Conservation (phyloP, 2,329 filamentous ascomycete species). For the Mycosphaerelloides madeirae region DNA sequence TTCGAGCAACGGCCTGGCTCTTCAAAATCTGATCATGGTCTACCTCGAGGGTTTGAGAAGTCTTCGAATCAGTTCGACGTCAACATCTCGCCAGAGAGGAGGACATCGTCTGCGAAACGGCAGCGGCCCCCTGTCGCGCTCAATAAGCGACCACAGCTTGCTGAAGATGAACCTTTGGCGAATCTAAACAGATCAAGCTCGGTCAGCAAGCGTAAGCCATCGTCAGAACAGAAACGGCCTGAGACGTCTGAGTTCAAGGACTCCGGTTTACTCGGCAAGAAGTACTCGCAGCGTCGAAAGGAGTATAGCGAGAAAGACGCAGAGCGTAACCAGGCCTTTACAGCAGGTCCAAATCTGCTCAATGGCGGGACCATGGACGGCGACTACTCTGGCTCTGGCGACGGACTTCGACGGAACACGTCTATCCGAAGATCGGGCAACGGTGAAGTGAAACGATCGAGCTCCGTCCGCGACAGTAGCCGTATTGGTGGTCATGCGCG, state of each 20-base stretch:
- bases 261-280: constrained; percentile 46
- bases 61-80: constrained; percentile 22
- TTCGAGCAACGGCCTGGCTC: constrained; percentile 45
- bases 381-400: constrained; percentile 8
- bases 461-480: constrained; percentile 14
- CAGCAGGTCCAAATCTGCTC: constrained; percentile 54
- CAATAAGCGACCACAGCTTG: constrained; percentile 23
- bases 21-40: constrained; percentile 4
- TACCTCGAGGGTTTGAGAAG: constrained; percentile 14
- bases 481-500: constrained; percentile 12
- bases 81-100: constrained; percentile 20
- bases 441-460: constrained; percentile 16
- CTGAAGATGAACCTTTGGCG: constrained; percentile 34
- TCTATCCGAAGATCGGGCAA: constrained; percentile 11
- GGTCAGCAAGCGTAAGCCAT: constrained; percentile 16
- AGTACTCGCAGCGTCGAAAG: constrained; percentile 46
- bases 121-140: constrained; percentile 33
- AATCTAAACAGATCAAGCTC: constrained; percentile 22
- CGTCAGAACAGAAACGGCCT: constrained; percentile 20
- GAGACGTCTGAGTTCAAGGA: constrained; percentile 41
- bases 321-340: constrained; percentile 44
- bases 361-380: constrained; percentile 37
- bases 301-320: constrained; percentile 37
- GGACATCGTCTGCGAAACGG: constrained; percentile 16
- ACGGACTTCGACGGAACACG: constrained; percentile 11